These are phyloP conservation scores for Cyamopsis tetragonoloba DNA, from an alignment of 306 rosid genomes.

Conservation along the genomic window DNA sequence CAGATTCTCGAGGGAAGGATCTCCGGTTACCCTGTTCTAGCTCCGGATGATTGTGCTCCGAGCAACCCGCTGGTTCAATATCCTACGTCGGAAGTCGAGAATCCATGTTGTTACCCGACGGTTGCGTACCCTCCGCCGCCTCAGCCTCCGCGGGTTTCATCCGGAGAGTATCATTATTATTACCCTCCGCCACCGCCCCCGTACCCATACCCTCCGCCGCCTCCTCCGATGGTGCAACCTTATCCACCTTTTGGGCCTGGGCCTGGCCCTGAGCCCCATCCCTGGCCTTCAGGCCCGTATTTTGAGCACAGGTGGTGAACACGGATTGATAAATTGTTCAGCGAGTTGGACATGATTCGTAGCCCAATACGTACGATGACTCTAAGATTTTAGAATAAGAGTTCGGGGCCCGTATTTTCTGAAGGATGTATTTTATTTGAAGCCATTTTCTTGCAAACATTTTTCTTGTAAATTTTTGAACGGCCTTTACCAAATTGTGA, in stretches of 20 bases:
- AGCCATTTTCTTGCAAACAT: no score
- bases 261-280: constrained; percentile 25
- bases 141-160: background rate
- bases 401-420: no score
- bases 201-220: constrained; percentile 26
- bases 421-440: no score
- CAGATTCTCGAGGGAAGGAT: constrained; percentile 28
- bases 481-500: no score
- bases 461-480: no score
- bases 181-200: constrained; percentile 10
- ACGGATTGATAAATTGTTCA: no score
- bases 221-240: background rate
- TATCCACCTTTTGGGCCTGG: constrained; percentile 20
- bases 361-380: no score
- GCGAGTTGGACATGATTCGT: no score
- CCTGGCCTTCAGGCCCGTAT: constrained; percentile 23
- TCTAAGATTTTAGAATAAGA: no score
- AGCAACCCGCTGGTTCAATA: background rate
- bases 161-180: background rate
- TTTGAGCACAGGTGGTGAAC: constrained; percentile 32
- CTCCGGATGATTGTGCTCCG: constrained; percentile 11
- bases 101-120: constrained; percentile 19
- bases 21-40: constrained; percentile 36
- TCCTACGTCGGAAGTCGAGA: constrained; percentile 11
- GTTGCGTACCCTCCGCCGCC: background rate